Evolutionary conservation across 768 basidiomycete genomes (phyloP).

Genomic region (Leucocoprinus birnbaumii): DNA sequence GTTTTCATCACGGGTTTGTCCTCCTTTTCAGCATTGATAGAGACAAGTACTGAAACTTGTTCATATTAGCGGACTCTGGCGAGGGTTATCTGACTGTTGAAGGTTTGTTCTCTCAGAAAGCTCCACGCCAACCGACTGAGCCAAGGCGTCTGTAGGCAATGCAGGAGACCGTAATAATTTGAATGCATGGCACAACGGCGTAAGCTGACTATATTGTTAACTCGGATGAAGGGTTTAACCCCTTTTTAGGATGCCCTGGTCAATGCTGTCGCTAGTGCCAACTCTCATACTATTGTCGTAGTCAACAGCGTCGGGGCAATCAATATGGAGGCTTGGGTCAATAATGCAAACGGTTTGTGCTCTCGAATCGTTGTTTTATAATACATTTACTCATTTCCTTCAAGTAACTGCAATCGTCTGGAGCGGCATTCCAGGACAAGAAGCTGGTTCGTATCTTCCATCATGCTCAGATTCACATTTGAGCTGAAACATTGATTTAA

Average conservation of each 20-base stretch:
- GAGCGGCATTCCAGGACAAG: conserved; percentile 60
- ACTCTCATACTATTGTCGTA: conserved; percentile 62
- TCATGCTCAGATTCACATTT: neutral
- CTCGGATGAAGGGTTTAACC: neutral
- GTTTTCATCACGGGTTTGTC: conserved; percentile 48
- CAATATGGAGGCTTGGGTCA: conserved; percentile 54
- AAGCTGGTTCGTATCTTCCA: conserved; percentile 41
- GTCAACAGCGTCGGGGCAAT: conserved; percentile 65
- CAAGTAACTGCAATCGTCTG: conserved; percentile 27
- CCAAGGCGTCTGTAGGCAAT: conserved; percentile 34
- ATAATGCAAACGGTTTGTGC: conserved; percentile 44
- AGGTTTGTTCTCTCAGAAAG: conserved; percentile 18
- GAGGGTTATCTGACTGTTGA: conserved; percentile 45
- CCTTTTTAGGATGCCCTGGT: conserved; percentile 40
- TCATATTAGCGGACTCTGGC: conserved; percentile 33
- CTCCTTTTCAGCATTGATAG: neutral
- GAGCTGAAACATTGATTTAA: no score
- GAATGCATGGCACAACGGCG: conserved; percentile 49
- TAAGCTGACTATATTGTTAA: conserved; percentile 15
- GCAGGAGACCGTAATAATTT: conserved; percentile 52
- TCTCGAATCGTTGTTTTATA: neutral
- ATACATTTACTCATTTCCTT: neutral
- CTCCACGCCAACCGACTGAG: neutral
- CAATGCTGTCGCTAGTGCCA: conserved; percentile 47
- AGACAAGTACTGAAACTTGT: neutral